phyloP scores from a whole-genome alignment of 148 eudicot genomes.

The Rhododendron henanense region DNA sequence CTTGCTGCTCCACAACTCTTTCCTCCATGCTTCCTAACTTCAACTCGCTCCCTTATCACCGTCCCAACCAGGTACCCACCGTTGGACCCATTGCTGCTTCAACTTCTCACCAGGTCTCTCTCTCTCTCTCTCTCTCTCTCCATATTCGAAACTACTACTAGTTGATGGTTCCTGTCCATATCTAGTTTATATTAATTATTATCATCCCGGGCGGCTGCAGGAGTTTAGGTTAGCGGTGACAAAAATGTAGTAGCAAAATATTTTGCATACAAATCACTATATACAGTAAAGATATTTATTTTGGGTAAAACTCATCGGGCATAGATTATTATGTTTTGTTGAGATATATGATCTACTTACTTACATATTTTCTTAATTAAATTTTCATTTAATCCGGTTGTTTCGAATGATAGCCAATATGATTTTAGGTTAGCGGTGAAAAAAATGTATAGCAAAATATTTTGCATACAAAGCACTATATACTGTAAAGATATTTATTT shows the following conservation, averaged over 20 bases:
- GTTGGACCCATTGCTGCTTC: background rate
- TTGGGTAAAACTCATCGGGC: no score
- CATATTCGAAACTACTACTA: no score
- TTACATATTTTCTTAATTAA: no score
- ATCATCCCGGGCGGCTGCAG: background rate
- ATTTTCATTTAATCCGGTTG: no score
- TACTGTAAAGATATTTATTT: no score
- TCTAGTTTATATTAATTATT: no score
- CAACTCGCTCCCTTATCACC: constrained; percentile 3
- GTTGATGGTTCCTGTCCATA: background rate
- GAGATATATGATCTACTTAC: background rate
- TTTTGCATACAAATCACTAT: no score
- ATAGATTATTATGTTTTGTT: background rate
- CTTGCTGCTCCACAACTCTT: background rate
- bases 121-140: background rate
- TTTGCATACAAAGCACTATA: no score
- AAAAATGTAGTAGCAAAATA: background rate
- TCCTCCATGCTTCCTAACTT: constrained; percentile 7
- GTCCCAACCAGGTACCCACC: constrained; percentile 1
- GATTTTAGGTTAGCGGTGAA: no score
- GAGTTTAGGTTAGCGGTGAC: background rate
- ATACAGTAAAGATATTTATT: no score
- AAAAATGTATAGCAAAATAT: background rate
- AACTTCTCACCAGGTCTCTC: constrained; percentile 5
- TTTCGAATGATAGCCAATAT: no score